Conservation (phyloP, 176 grass and related monocot genomes). For the Dactylis glomerata region DNA sequence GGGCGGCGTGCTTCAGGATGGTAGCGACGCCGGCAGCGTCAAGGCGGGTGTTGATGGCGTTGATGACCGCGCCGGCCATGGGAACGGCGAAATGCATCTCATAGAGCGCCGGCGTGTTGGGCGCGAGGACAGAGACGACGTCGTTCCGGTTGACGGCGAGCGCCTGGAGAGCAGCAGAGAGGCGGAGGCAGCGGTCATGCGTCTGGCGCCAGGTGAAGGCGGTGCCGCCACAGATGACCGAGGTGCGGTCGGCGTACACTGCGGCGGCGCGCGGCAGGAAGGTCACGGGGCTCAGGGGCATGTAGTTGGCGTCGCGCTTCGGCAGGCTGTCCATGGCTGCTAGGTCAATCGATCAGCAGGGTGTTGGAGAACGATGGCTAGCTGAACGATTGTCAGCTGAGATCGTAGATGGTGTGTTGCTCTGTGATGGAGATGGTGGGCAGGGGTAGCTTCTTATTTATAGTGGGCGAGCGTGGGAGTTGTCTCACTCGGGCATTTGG, state of each 20-base stretch:
- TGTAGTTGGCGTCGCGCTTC: conserved; percentile 42
- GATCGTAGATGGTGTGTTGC: too few species aligned
- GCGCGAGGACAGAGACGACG: conserved; percentile 61
- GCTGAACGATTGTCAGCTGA: too few species aligned
- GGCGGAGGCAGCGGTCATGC: conserved; percentile 35
- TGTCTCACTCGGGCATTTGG: too few species aligned
- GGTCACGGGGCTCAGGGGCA: conserved; percentile 41
- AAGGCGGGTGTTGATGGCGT: conserved; percentile 73
- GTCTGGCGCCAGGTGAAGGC: conserved; percentile 53
- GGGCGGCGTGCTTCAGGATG: conserved; percentile 47
- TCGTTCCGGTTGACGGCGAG: conserved; percentile 38
- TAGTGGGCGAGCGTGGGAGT: too few species aligned
- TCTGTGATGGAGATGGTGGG: too few species aligned
- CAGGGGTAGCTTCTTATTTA: too few species aligned
- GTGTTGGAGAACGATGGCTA: neutral
- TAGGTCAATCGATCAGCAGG: neutral
- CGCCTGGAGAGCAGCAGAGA: conserved; percentile 37
- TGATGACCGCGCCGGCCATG: conserved; percentile 69
- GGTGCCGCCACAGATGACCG: conserved; percentile 26
- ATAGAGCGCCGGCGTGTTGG: conserved; percentile 64
- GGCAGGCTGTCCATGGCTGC: conserved; percentile 38
- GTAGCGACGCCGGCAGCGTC: conserved; percentile 46
- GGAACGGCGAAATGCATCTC: conserved; percentile 80
- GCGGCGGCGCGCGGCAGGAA: conserved; percentile 44
- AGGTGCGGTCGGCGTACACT: conserved; percentile 44